Conservation (phyloP, 2,329 filamentous ascomycete species). For the Trichoderma polysporum region DNA sequence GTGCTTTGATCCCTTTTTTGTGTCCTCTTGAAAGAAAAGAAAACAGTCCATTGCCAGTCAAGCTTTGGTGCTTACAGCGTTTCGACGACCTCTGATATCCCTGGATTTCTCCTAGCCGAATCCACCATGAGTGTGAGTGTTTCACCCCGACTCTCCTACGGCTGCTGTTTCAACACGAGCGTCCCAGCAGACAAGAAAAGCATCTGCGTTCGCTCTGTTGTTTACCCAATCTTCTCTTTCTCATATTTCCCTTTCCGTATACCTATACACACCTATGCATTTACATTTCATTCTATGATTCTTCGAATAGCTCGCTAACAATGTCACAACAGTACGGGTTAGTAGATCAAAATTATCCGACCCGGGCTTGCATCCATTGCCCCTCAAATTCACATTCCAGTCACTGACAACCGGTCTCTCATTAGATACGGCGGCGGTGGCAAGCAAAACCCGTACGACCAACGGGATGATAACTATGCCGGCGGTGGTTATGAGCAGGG, state of each 20-base stretch:
- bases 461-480: constrained; percentile 44
- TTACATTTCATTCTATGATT: background rate
- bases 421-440: constrained; percentile 56
- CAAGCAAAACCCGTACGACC: constrained; percentile 58
- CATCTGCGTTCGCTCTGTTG: background rate
- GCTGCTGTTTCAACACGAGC: constrained; percentile 26
- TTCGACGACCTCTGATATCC: constrained; percentile 1
- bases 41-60: background rate
- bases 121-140: constrained; percentile 33
- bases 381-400: constrained; percentile 12
- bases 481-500: constrained; percentile 19
- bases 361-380: background rate
- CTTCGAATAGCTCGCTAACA: constrained; percentile 29
- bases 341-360: constrained; percentile 32
- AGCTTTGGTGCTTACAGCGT: background rate
- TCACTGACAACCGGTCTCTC: constrained; percentile 33
- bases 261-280: background rate
- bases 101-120: background rate
- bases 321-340: constrained; percentile 53
- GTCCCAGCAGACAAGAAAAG: constrained; percentile 4
- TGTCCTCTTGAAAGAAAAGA: background rate
- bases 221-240: background rate
- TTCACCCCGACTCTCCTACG: constrained; percentile 27
- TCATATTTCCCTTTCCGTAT: background rate
- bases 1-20: background rate